Evolutionary conservation across 2,329 filamentous ascomycete species (phyloP).

Genomic region (Cadophora sp.): DNA sequence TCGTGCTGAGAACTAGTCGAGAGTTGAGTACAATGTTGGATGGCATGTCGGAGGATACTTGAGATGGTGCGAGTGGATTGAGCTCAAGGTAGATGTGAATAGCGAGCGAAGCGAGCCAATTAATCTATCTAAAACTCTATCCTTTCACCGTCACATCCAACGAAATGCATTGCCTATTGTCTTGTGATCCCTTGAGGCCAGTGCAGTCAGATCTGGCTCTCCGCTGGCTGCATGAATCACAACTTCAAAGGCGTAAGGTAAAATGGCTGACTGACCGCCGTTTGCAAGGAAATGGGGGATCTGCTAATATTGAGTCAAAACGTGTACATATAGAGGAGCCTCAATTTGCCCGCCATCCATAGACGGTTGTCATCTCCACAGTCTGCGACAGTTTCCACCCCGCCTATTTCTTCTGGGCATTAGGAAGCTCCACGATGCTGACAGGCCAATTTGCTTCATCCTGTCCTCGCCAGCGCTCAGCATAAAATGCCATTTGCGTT

Average conservation of each 20-base stretch:
- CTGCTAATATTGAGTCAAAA: not conserved
- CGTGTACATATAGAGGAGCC: slow-evolving; percentile 1
- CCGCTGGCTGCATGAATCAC: not conserved
- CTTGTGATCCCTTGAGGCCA: not conserved
- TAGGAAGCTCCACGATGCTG: not conserved
- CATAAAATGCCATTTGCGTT: not conserved
- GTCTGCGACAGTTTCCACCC: not conserved
- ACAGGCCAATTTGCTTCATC: not conserved
- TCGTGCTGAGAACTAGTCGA: slow-evolving; percentile 15
- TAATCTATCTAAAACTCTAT: not conserved
- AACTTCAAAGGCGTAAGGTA: not conserved
- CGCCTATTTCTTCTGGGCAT: slow-evolving; percentile 2
- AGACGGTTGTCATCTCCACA: not conserved
- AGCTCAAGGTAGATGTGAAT: slow-evolving; percentile 13
- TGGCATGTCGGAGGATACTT: slow-evolving; percentile 12
- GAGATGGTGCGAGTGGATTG: slow-evolving; percentile 11
- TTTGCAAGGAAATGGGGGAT: not conserved
- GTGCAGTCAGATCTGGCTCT: not conserved
- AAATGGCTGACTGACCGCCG: not conserved
- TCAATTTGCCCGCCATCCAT: not conserved
- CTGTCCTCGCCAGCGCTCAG: not conserved
- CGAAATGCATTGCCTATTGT: not conserved
- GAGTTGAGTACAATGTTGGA: slow-evolving; percentile 12
- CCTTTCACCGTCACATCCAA: not conserved
- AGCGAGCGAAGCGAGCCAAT: slow-evolving; percentile 6